Conservation (phyloP, 2,329 filamentous ascomycete species). For the Westerdykella aurantiaca region DNA sequence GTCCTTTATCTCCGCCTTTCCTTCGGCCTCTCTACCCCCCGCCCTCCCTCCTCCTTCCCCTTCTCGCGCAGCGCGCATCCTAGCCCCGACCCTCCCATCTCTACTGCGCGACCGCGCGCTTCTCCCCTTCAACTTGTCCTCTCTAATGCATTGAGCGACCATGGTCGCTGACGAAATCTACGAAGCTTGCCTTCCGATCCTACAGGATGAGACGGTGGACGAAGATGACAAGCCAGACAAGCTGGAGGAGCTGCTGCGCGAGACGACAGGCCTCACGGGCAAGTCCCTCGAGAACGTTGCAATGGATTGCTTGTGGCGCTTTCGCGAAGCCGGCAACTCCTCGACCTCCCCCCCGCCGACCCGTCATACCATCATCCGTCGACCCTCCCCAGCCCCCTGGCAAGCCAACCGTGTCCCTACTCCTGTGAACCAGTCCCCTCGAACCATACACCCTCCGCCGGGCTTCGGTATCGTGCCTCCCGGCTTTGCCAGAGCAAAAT, state of each 20-base stretch:
- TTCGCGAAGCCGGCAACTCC: slow-evolving; percentile 57
- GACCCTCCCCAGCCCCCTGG: slow-evolving; percentile 91
- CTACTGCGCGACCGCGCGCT: neutral
- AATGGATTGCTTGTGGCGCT: slow-evolving; percentile 84
- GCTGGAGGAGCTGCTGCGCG: slow-evolving; percentile 77
- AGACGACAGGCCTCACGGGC: slow-evolving; percentile 69
- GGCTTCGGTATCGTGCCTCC: slow-evolving; percentile 69
- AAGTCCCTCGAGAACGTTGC: slow-evolving; percentile 81
- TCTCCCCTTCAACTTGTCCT: neutral
- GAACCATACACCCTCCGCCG: slow-evolving; percentile 72
- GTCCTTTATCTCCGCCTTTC: slow-evolving; percentile 1
- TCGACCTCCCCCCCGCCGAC: slow-evolving; percentile 75
- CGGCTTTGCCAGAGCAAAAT: slow-evolving; percentile 69
- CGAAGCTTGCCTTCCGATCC: slow-evolving; percentile 81
- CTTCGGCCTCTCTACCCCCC: slow-evolving; percentile 4
- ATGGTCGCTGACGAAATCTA: slow-evolving; percentile 95
- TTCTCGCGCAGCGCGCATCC: too few relatives aligned
- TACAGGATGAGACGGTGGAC: slow-evolving; percentile 74
- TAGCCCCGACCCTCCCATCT: neutral
- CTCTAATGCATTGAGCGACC: slow-evolving; percentile 21
- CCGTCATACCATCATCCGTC: slow-evolving; percentile 82
- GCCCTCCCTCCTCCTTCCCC: neutral
- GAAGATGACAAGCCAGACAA: slow-evolving; percentile 95
- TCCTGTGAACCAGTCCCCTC: slow-evolving; percentile 75
- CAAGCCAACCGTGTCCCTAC: slow-evolving; percentile 69